A percentile compares a stretch with the other conserved stretches of the same genome.
Evolutionary conservation across 495 filamentous ascomycete species (phyloP).

Genomic region (Tuber aestivum): DNA sequence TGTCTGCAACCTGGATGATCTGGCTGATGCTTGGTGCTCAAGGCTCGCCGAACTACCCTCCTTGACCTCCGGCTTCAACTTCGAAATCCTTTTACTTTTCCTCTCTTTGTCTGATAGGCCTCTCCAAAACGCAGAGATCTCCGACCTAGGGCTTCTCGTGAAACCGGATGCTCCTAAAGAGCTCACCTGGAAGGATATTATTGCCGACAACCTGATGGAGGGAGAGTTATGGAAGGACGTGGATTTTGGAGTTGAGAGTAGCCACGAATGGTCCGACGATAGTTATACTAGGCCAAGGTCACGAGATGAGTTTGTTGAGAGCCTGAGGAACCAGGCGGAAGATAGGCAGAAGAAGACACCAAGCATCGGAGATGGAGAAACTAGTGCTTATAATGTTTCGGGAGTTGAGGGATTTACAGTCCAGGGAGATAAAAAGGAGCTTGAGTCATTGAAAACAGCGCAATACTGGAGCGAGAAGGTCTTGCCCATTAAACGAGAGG

Average conservation of each 20-base stretch:
- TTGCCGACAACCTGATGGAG: constrained; percentile 64
- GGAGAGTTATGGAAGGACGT: constrained; percentile 72
- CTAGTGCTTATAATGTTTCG: neutral
- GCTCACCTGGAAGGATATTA: constrained; percentile 71
- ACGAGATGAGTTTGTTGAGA: constrained; percentile 22
- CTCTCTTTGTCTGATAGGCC: constrained; percentile 79
- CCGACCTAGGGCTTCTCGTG: constrained; percentile 53
- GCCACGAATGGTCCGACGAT: constrained; percentile 49
- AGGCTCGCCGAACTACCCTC: constrained; percentile 51
- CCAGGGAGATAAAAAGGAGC: constrained; percentile 16
- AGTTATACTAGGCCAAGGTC: constrained; percentile 12
- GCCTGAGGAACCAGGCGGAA: constrained; percentile 13
- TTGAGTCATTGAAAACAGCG: constrained; percentile 33
- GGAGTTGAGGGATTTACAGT: constrained; percentile 33
- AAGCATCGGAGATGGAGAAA: constrained; percentile 2
- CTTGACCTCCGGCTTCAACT: constrained; percentile 42
- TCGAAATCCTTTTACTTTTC: constrained; percentile 73
- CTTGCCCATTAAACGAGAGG: constrained; percentile 45
- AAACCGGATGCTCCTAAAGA: constrained; percentile 46
- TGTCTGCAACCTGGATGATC: constrained; percentile 66
- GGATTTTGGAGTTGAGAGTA: constrained; percentile 59
- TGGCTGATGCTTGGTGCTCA: constrained; percentile 65
- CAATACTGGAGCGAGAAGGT: constrained; percentile 39
- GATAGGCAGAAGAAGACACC: constrained; percentile 17
- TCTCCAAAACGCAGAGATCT: constrained; percentile 58